Percentiles rank a stretch among this genome's conserved stretches.
Conservation (phyloP, 345 rosid species). For the Reutealis trisperma region DNA sequence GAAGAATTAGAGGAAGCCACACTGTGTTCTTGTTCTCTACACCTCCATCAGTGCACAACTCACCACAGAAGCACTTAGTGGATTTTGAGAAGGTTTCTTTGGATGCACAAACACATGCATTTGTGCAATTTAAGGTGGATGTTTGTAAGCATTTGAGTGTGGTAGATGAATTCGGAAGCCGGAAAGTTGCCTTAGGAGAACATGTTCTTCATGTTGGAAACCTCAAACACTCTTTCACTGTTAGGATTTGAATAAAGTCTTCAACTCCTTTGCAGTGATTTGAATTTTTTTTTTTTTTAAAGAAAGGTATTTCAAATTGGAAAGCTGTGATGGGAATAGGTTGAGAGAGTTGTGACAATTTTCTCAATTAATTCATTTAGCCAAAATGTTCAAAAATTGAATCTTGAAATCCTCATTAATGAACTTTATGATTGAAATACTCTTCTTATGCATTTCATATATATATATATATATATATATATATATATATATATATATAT, state of each 20-base stretch:
- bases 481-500: too few relatives aligned
- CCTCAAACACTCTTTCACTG: slow-evolving; percentile 56
- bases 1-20: slow-evolving; percentile 55
- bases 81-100: slow-evolving; percentile 68
- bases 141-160: slow-evolving; percentile 80
- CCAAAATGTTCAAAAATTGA: background rate
- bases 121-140: slow-evolving; percentile 58
- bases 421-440: background rate
- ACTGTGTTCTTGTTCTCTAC: slow-evolving; percentile 69
- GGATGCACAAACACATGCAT: slow-evolving; percentile 27
- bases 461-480: too few relatives aligned
- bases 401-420: background rate
- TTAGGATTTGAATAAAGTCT: slow-evolving; percentile 48
- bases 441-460: background rate
- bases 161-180: slow-evolving; percentile 62
- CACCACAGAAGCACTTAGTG: slow-evolving; percentile 70
- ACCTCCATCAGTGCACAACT: slow-evolving; percentile 66
- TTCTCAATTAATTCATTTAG: slow-evolving; percentile 14
- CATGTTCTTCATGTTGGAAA: slow-evolving; percentile 75
- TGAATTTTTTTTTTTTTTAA: background rate
- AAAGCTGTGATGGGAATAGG: slow-evolving; percentile 17
- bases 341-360: slow-evolving; percentile 13
- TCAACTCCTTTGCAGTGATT: slow-evolving; percentile 9
- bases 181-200: slow-evolving; percentile 61
- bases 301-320: slow-evolving; percentile 9